Evolutionary conservation across 2,329 filamentous ascomycete genomes (phyloP), one percentile per base, ranked within the genome.

Genomic region (Penicillium capsulatum): DNA sequence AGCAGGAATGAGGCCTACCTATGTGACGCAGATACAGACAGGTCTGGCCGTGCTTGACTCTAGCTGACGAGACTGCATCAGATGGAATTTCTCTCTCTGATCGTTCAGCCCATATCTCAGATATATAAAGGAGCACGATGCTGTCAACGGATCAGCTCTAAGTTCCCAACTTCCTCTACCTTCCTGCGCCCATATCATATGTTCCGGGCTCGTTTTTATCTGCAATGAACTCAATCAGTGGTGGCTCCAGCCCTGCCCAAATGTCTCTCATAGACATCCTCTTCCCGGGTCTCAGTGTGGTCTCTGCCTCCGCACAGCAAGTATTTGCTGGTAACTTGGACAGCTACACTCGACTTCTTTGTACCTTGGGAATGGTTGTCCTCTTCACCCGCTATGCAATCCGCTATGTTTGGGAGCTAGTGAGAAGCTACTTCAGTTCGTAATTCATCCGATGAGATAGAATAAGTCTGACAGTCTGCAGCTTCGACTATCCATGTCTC

Each of bases 391-490:
- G 40, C 35, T 52, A 50, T 48, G 24, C 19, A 26, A 24, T 41
- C 26, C 34, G 43, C 34, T 52, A 50, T 41, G 1, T 45, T 20
- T 29, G 14, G 40, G 49, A 50, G 17, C 16, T 45, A 42, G 42
- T 52, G 15, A 48, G 41, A 45, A 45, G 30, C 26, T 45, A 52
- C 38, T 48, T 48, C 20, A 52, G 49, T 52, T 39, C 32, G 38
- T 50, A 40, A 28, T 9, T 22, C 40, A 42, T 13, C 42, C 15
- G 1, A 29, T 38, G 13, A 31, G 7, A 41, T 39, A 9, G 24
- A 29, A 37, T 45, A 4, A 34, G 35, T 36, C 49, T 50, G 15
- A 52, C n/a, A n/a, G n/a, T n/a, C n/a, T n/a, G n/a, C n/a, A n/a
- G n/a, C n/a, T n/a, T n/a, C n/a, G n/a, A n/a, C n/a, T n/a, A n/a